phyloP scores from a whole-genome alignment of 148 eudicot species.

The Cornus florida region DNA sequence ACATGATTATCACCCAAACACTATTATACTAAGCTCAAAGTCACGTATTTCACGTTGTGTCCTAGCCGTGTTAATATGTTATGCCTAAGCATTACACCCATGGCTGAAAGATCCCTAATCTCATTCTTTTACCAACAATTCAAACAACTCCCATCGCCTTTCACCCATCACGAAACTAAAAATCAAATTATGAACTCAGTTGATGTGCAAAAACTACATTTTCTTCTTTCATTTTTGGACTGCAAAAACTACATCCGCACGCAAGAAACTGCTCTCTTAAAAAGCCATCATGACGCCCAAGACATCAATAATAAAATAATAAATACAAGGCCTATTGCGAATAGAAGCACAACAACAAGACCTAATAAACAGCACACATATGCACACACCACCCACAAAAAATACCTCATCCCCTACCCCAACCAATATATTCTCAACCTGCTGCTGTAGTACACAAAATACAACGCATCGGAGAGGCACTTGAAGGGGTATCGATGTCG shows the following conservation, averaged over 20 bases:
- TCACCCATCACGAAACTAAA: too few species aligned
- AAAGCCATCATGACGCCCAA: background rate
- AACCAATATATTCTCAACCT: conserved; percentile 49
- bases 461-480: conserved; percentile 62
- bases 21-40: too few species aligned
- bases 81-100: too few species aligned
- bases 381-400: background rate
- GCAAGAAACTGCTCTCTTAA: background rate
- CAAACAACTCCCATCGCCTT: too few species aligned
- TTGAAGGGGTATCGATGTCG: conserved; percentile 34
- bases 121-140: too few species aligned
- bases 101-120: too few species aligned
- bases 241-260: background rate
- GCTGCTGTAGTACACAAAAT: conserved; percentile 89
- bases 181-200: too few species aligned
- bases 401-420: conserved; percentile 1
- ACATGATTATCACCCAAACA: too few species aligned
- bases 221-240: background rate
- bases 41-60: too few species aligned
- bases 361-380: background rate
- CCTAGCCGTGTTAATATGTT: too few species aligned
- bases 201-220: too few species aligned
- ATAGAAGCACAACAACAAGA: conserved; percentile 9
- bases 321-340: background rate
- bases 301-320: background rate